Base-by-base conservation (phyloP, 768 basidiomycete species). In the Clitopilus hobsonii region DNA sequence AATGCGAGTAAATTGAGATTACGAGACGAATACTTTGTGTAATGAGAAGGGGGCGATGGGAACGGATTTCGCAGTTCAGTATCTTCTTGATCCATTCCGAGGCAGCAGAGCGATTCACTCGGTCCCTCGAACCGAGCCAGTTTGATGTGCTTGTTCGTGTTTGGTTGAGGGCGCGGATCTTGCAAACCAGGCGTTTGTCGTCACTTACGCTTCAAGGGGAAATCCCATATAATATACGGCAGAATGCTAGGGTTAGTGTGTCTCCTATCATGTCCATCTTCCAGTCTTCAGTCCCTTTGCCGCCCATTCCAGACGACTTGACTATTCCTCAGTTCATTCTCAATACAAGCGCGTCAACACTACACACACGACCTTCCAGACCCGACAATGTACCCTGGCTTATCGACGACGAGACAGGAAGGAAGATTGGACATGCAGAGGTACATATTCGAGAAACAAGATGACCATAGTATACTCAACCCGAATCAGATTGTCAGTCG, bases 21-120 rank as follows among this genome's bases (percentile, higher is more conserved):
- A 64, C 82, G 84, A 0, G 79, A 58, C 0, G 91, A 86, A 67
- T 91, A 94, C 54, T 84, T 85, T 8, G 79, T 78, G 69, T 93
- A 92, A 65, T 90, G 88, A 13, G 88, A 88, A 0, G 93, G 91
- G 0, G 93, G 93, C 4, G 89, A 89, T 23, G 94, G 94, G 67
- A 95, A 96, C 8, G 89, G 91, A 69, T 91, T 92, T 63, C 87
- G 82, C 47, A 92, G 75, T 61, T 91, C 89, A 54, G 84, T 78
- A 54, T 86, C 86, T 58, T 90, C 85, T 56, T 89, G 86, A 63
- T 86, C 83, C 82, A 85, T 85, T 18, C 41, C 41, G 41, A 16
- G 58, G 54, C 61, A 52, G 54, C 41, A 26, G 23, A 51, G 57
- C 53, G 62, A 6, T 23, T 49, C 23, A 49, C 48, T 48, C 20